A percentile compares a stretch with the other conserved stretches of the same genome.
Conservation (phyloP, 73 alveolate genomes). For the Stentor roeselii region DNA sequence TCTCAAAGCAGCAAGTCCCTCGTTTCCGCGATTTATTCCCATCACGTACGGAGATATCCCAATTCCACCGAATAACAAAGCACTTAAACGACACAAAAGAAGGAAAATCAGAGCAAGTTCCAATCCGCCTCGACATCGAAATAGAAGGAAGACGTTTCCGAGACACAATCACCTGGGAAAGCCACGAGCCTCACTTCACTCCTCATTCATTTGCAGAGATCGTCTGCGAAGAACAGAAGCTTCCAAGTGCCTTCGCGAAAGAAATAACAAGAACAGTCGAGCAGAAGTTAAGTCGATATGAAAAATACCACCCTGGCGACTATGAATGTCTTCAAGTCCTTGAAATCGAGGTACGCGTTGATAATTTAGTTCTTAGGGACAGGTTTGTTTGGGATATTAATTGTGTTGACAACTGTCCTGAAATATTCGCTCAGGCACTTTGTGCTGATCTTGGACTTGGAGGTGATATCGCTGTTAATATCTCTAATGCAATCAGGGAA, state of each 20-base stretch:
- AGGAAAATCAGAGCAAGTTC: slow-evolving; percentile 74
- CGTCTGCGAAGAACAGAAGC: slow-evolving; percentile 64
- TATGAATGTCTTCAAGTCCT: slow-evolving; percentile 74
- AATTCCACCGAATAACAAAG: slow-evolving; percentile 29
- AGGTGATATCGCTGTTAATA: slow-evolving; percentile 74
- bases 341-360: slow-evolving; percentile 69
- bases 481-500: slow-evolving; percentile 76
- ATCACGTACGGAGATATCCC: neutral
- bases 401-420: slow-evolving; percentile 83
- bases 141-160: slow-evolving; percentile 76
- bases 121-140: slow-evolving; percentile 79
- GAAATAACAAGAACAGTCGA: slow-evolving; percentile 71
- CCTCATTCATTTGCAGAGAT: slow-evolving; percentile 71
- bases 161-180: slow-evolving; percentile 77
- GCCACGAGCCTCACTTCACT: slow-evolving; percentile 82
- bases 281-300: slow-evolving; percentile 63
- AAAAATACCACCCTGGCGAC: slow-evolving; percentile 64
- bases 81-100: slow-evolving; percentile 51
- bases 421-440: slow-evolving; percentile 76
- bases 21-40: neutral
- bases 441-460: slow-evolving; percentile 88
- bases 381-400: slow-evolving; percentile 90
- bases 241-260: slow-evolving; percentile 62
- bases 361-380: slow-evolving; percentile 72
- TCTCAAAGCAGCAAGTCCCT: slow-evolving; percentile 46